phyloP scores from a whole-genome alignment of 1,139 yeast genomes.

The Kodamaea fungicola region DNA sequence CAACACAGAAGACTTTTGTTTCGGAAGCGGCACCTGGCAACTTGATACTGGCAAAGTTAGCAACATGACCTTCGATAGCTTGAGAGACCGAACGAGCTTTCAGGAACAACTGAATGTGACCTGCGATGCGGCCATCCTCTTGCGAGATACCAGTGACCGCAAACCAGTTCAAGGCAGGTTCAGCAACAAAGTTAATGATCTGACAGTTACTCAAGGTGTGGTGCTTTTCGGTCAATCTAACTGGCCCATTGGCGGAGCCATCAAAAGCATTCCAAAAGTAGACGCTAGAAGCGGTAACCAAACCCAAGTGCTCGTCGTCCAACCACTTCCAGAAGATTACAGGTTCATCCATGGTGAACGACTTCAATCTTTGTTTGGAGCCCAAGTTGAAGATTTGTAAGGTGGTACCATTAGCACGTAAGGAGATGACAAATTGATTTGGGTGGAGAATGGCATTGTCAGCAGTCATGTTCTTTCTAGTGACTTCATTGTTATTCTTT shows the following conservation, averaged over 20 bases:
- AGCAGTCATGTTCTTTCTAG: conserved; percentile 92
- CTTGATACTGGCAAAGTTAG: conserved; percentile 75
- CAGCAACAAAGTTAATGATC: conserved; percentile 86
- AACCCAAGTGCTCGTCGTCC: conserved; percentile 66
- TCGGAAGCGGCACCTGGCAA: conserved; percentile 73
- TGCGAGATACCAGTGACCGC: conserved; percentile 94
- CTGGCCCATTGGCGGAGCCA: conserved; percentile 75
- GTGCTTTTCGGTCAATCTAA: conserved; percentile 79
- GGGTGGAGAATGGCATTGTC: conserved; percentile 99
- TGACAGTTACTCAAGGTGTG: conserved; percentile 76
- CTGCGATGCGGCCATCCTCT: conserved; percentile 92
- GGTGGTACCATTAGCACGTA: conserved; percentile 95
- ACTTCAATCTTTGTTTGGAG: conserved; percentile 83
- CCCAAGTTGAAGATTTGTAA: conserved; percentile 90
- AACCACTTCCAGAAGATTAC: conserved; percentile 97
- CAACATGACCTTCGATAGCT: conserved; percentile 97
- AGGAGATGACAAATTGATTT: conserved; percentile 76
- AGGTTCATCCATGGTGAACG: conserved; percentile 82
- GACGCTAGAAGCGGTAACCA: conserved; percentile 74
- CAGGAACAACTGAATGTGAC: conserved; percentile 91
- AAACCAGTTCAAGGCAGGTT: conserved; percentile 83
- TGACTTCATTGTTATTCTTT: conserved; percentile 66
- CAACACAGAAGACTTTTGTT: conserved; percentile 86
- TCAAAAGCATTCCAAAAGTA: conserved; percentile 84
- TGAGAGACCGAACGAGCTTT: conserved; percentile 89